Evolutionary conservation across 1,284 basidiomycete species (phyloP), one percentile per base, ranked within the genome.

Genomic region (Sanghuangporus weigelae): DNA sequence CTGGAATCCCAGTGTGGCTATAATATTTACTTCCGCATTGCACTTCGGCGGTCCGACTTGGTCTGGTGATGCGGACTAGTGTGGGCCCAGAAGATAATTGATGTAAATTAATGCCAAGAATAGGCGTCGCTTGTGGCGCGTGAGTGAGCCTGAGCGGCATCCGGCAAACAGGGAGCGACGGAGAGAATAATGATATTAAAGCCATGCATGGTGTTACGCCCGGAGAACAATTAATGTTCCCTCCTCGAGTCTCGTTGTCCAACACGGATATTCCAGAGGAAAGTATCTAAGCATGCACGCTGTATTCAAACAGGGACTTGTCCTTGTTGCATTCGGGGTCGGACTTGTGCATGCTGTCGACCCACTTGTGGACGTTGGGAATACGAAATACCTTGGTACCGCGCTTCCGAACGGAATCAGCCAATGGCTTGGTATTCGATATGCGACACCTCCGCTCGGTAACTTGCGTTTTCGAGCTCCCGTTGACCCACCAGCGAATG

Each of bases 351-450:
- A 35, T 19, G 60, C 55, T 21, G 63, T 65, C 16, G 60, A 62
- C 36, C 65, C 67, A 26, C 54, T 65, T 31, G 68, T 69, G 12
- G 62, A 68, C 53, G 59, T 68, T 3, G 68, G 63, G 19, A 66
- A 68, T 46, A 64, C 67, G 8, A 64, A 42, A n/a, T 68, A 69
- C 38, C 57, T 62, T 50, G 68, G 68, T 16, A 68, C 63, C 10
- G 51, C 63, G 23, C 66, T 65, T 7, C 57, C 60, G n/a, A 69
- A 67, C 39, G 68, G 68, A 10, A 57, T 68, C 19, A 68, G 60
- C 53, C 64, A 67, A 55, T 69, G 66, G 60, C 67, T 73, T 16
- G 72, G 72, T 5, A 69, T 74, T 8, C 73, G 71, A 7, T 74
- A 67, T 57, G 73, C 73, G n/a, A 66, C 68, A 12, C 69, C 73